Conservation (phyloP, 2,329 filamentous ascomycete genomes). For the Cladobotryum protrusum region DNA sequence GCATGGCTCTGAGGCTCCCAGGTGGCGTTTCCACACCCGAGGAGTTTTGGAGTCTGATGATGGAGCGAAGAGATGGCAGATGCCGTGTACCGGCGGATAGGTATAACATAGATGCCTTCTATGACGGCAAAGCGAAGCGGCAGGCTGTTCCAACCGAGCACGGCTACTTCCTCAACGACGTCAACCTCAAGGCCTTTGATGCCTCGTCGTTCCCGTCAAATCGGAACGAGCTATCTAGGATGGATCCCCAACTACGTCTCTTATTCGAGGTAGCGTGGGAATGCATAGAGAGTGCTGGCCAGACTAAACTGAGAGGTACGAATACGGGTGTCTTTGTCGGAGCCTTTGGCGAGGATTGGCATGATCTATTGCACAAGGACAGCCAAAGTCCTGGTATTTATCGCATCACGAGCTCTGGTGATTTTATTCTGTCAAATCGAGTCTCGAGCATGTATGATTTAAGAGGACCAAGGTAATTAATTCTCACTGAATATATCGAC, state of each 20-base stretch:
- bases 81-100: slow-evolving; percentile 21
- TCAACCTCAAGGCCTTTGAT: slow-evolving; percentile 22
- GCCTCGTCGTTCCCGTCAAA: slow-evolving; percentile 26
- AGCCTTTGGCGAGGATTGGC: slow-evolving; percentile 25
- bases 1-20: slow-evolving; percentile 28
- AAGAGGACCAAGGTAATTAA: slow-evolving; percentile 26
- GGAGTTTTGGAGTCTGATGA: slow-evolving; percentile 27
- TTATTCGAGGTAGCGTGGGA: slow-evolving; percentile 24
- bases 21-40: slow-evolving; percentile 20
- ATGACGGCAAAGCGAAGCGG: slow-evolving; percentile 13
- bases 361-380: slow-evolving; percentile 14
- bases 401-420: slow-evolving; percentile 17
- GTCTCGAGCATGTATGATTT: slow-evolving; percentile 28
- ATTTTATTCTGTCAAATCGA: slow-evolving; percentile 27
- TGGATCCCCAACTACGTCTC: slow-evolving; percentile 26
- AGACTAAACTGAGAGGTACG: slow-evolving; percentile 19
- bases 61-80: slow-evolving; percentile 20
- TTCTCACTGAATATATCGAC: too few species aligned
- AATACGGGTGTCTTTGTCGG: slow-evolving; percentile 26
- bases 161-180: slow-evolving; percentile 23
- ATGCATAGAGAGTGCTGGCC: slow-evolving; percentile 21
- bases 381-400: slow-evolving; percentile 16
- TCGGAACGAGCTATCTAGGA: slow-evolving; percentile 18
- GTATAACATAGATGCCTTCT: slow-evolving; percentile 21
- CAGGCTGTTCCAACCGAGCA: slow-evolving; percentile 12